phyloP scores from a whole-genome alignment of 352 stramenopile species.

The Globisporangium ultimum region DNA sequence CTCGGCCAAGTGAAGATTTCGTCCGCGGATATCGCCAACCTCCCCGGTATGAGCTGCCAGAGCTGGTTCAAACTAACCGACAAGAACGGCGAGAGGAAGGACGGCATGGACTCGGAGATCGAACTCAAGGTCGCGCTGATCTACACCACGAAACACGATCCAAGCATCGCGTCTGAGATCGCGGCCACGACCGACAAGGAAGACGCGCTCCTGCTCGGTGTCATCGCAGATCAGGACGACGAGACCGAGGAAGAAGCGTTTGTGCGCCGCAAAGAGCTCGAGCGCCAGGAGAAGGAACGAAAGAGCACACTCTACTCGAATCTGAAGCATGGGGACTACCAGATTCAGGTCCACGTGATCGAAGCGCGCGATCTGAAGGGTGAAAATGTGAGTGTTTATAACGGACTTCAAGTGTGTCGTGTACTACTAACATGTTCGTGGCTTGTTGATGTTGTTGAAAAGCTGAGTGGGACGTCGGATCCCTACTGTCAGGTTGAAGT shows the following conservation, averaged over 20 bases:
- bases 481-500: conserved; percentile 85
- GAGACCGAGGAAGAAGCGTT: conserved; percentile 68
- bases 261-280: conserved; percentile 30
- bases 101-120: conserved; percentile 29
- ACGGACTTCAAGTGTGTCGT: no score
- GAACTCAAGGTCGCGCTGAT: conserved; percentile 70
- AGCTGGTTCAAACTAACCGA: conserved; percentile 56
- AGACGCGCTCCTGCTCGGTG: conserved; percentile 19
- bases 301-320: conserved; percentile 41
- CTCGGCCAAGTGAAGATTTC: conserved; percentile 59
- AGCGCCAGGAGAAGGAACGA: conserved; percentile 51
- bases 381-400: conserved; percentile 57
- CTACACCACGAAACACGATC: conserved; percentile 66
- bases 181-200: conserved; percentile 9
- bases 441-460: background rate
- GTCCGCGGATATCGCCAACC: conserved; percentile 43
- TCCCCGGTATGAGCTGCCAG: conserved; percentile 58
- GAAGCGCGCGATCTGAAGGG: conserved; percentile 86
- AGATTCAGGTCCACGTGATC: conserved; percentile 85
- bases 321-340: conserved; percentile 75
- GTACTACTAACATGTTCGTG: background rate
- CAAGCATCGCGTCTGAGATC: conserved; percentile 20
- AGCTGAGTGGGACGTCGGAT: conserved; percentile 86
- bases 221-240: conserved; percentile 67
- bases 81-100: conserved; percentile 36